phyloP scores from a whole-genome alignment of 1,139 yeast genomes.

The Sugiyamaella neomexicana region DNA sequence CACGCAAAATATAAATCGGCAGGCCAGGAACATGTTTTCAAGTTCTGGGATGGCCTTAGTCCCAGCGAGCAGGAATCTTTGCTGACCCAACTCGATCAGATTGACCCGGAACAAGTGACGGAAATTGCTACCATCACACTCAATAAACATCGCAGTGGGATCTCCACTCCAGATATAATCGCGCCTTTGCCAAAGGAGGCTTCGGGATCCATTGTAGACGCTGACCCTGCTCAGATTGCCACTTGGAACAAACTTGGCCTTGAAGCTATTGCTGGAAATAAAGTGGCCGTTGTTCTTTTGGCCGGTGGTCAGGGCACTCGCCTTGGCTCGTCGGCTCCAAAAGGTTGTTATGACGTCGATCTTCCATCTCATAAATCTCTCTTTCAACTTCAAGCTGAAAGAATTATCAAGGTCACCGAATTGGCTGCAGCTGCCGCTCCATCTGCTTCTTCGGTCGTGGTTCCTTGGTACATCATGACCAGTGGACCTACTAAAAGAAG shows the following conservation, averaged over 20 bases:
- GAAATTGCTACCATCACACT: slow-evolving; percentile 30
- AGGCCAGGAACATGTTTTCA: slow-evolving; percentile 47
- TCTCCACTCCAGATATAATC: slow-evolving; percentile 10
- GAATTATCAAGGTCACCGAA: slow-evolving; percentile 62
- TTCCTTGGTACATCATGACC: slow-evolving; percentile 95
- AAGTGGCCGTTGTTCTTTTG: slow-evolving; percentile 86
- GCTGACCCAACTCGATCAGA: slow-evolving; percentile 37
- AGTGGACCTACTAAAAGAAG: slow-evolving; percentile 80
- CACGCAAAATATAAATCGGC: slow-evolving; percentile 37
- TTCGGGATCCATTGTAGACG: slow-evolving; percentile 40
- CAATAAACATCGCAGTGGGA: slow-evolving; percentile 14
- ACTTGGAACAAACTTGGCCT: slow-evolving; percentile 64
- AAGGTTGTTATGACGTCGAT: slow-evolving; percentile 88
- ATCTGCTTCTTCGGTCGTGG: slow-evolving; percentile 36
- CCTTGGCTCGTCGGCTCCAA: slow-evolving; percentile 83
- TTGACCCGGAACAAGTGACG: slow-evolving; percentile 41
- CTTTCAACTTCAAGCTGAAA: slow-evolving; percentile 92
- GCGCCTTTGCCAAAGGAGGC: slow-evolving; percentile 41
- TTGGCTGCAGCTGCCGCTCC: slow-evolving; percentile 46
- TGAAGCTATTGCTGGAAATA: slow-evolving; percentile 62
- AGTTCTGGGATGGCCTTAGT: slow-evolving; percentile 40
- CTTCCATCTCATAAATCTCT: slow-evolving; percentile 81
- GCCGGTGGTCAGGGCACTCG: slow-evolving; percentile 99
- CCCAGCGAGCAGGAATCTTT: slow-evolving; percentile 34
- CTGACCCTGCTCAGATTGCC: slow-evolving; percentile 25